Evolutionary conservation across 345 rosid genomes (phyloP), one percentile per base, ranked within the genome.

Genomic region (Hypericum perforatum): DNA sequence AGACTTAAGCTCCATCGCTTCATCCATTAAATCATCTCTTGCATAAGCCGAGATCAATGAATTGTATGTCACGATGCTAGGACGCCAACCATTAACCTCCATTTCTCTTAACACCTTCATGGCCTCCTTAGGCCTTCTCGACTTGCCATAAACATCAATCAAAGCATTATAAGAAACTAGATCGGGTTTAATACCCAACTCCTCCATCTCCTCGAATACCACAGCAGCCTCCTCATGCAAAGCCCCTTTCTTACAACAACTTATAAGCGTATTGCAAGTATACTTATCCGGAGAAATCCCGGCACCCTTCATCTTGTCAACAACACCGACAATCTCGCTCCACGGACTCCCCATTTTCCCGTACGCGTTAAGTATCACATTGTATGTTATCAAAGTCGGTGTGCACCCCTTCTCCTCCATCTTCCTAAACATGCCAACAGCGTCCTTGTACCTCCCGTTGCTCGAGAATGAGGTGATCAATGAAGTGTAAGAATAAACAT

Each of bases 341-440:
- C 98, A 92, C n/a, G 85, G 81, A 90, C 81, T 85, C 43, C 95
- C 98, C 95, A 92, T 85, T 72, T 92, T 85, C 42, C 98, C 96
- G 65, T 78, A 80, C 59, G 83, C 86, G 69, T 92, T 78, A 71
- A 92, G 59, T 46, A 85, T 62, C 50, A 92, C 86, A 63, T 92
- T 92, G 54, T 92, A 88, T 44, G 96, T 88, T 6, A 88, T 77
- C 79, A 92, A 69, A 67, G 88, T 88, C 6, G 95, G 96, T 42
- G 64, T 71, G 46, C 80, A 81, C n/a, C 85, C 90, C 60, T 78
- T 90, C 72, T 88, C 94, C 60, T 80, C 86, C 94, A 92, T 85
- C 68, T 78, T 80, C 75, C 74, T 73, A 58, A 83, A 83, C 50
- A 83, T 77, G 70, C 58, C 62, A 37, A 80, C 70, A 41, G 98